Percentiles rank a stretch among this genome's conserved stretches.
These are phyloP conservation scores for Asterionellopsis glacialis DNA, from an alignment of 108 stramenopile species.

Conservation along the genomic window DNA sequence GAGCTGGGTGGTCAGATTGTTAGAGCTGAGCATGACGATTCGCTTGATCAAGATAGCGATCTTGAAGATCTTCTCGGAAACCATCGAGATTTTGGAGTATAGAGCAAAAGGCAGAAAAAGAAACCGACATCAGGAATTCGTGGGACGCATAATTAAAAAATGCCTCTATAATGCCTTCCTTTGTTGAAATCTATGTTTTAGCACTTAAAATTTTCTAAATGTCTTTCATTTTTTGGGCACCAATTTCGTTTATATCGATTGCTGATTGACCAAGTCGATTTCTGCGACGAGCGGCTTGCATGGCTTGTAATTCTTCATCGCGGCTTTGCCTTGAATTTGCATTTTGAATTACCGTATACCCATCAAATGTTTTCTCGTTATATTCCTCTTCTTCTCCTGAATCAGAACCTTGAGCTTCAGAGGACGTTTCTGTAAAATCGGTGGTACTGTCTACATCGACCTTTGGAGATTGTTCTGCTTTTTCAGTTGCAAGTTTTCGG, in stretches of 20 bases:
- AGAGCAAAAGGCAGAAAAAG: no score
- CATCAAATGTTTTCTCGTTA: constrained; percentile 69
- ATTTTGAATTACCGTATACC: constrained; percentile 62
- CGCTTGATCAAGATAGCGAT: constrained; percentile 4
- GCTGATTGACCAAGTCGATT: constrained; percentile 44
- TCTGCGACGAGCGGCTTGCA: constrained; percentile 52
- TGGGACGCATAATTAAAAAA: no score
- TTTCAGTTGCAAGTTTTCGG: constrained; percentile 11
- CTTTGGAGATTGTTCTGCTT: not conserved
- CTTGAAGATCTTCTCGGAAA: constrained; percentile 2
- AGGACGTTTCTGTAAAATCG: not conserved
- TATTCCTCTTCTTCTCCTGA: constrained; percentile 14
- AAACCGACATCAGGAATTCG: no score
- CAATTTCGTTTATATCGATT: constrained; percentile 31
- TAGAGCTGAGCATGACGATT: not conserved
- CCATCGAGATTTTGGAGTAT: not conserved
- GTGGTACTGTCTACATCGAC: not conserved
- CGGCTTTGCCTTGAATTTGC: constrained; percentile 48
- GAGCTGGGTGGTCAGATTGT: constrained; percentile 30
- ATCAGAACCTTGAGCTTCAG: not conserved
- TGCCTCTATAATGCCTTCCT: no score
- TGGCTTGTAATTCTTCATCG: constrained; percentile 58
- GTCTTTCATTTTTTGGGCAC: constrained; percentile 3
- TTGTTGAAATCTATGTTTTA: no score
- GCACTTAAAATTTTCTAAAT: not conserved